Conservation (phyloP, 495 filamentous ascomycete genomes). For the Rostrohypoxylon terebratum region DNA sequence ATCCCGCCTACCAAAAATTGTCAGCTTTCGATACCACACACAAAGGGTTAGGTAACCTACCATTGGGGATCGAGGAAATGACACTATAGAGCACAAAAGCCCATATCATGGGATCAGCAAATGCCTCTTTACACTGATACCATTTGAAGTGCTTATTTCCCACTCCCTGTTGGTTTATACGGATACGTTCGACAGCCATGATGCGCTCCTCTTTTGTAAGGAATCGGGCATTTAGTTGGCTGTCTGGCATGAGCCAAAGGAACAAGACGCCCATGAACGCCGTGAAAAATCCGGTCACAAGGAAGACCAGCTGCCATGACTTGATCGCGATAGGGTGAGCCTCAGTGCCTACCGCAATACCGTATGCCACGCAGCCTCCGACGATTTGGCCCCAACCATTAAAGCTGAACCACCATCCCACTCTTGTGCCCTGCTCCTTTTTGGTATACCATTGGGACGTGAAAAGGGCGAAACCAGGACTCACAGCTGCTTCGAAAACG, state of each 20-base stretch:
- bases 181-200: constrained; percentile 70
- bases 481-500: constrained; percentile 71
- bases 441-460: constrained; percentile 75
- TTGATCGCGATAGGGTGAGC: constrained; percentile 66
- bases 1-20: constrained; percentile 63
- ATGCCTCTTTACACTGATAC: constrained; percentile 70
- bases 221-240: constrained; percentile 75
- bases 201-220: constrained; percentile 69
- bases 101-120: constrained; percentile 59
- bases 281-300: constrained; percentile 73
- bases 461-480: constrained; percentile 72
- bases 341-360: constrained; percentile 69
- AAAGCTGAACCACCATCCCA: constrained; percentile 73
- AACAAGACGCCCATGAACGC: constrained; percentile 68
- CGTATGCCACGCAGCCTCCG: constrained; percentile 72
- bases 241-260: constrained; percentile 74
- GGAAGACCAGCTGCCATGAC: constrained; percentile 76
- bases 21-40: constrained; percentile 1
- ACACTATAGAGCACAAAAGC: constrained; percentile 73
- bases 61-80: constrained; percentile 73
- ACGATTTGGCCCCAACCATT: constrained; percentile 72
- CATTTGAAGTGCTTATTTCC: constrained; percentile 76
- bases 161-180: constrained; percentile 74
- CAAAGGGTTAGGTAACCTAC: constrained; percentile 25
- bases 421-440: constrained; percentile 67